Evolutionary conservation across 805 yeast species (phyloP), one percentile per base, ranked within the genome.

Genomic region (Ascoidea rubescens): DNA sequence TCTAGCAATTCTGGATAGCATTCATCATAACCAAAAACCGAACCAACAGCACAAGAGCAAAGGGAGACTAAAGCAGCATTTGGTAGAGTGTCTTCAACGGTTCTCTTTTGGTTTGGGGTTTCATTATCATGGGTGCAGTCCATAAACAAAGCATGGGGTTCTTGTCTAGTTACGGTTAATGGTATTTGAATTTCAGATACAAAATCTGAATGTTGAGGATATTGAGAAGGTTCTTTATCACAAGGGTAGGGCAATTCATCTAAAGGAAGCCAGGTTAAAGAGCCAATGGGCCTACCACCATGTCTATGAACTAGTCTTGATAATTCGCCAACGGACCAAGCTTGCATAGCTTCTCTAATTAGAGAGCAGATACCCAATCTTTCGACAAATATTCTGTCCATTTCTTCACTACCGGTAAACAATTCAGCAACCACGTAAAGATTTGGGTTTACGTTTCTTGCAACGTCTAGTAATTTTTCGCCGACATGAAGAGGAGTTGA

Each of bases 61-160:
- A 91, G 78, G 0, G 97, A 83, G 4, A 93, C 97, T 51, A 91
- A 71, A 0, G 96, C 99, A 3, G 97, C 97, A 60, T 85, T 91
- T 7, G 97, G 95, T 47, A 91, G 72, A 0, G 98, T 90, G 62
- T 91, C 99, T 62, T 90, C 96, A 1, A 87, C 84, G 0, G 96
- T 89, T 63, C 98, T 79, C 67, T 85, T 88, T 59, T 91, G 95
- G 47, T 74, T 76, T 1, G 97, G 96, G 21, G 81, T 83, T 67
- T 89, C 93, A 62, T 91, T 91, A 65, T 91, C 99, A 65, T 91
- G 99, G 1, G 98, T 90, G 62, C 97, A 91, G 63, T 93, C 98
- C 97, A 93, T 91, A 59, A 91, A 84, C 59, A 93, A 71, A 0
- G 98, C 96, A 67, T 89, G 97, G 4, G 96, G 95, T n/a, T 82